These are phyloP conservation scores for Inga leiocalycina DNA, from an alignment of 306 rosid species.

Conservation along the genomic window DNA sequence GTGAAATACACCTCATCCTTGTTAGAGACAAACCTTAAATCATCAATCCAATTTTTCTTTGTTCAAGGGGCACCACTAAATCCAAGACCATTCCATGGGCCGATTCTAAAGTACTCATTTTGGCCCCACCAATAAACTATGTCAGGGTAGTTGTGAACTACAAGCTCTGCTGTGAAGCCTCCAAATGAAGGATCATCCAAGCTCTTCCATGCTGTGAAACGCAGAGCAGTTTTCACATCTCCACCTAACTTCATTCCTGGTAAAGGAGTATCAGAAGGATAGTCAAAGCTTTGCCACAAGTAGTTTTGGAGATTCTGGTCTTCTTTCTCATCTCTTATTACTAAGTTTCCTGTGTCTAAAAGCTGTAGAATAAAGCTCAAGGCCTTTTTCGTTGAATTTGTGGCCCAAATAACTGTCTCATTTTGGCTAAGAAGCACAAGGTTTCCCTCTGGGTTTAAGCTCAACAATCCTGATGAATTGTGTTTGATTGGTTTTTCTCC, in stretches of 20 bases:
- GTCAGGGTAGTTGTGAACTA: background rate
- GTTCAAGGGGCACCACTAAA: slow-evolving; percentile 24
- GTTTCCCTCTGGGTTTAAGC: slow-evolving; percentile 33
- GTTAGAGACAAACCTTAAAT: background rate
- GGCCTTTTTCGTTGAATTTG: slow-evolving; percentile 28
- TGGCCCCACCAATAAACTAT: slow-evolving; percentile 21
- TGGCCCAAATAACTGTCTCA: slow-evolving; percentile 33
- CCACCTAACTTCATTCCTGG: slow-evolving; percentile 34
- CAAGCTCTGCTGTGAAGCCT: slow-evolving; percentile 8
- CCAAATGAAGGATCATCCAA: background rate
- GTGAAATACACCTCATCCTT: slow-evolving; percentile 32
- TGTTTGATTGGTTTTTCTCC: background rate
- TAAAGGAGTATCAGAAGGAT: background rate
- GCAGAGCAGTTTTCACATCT: slow-evolving; percentile 40
- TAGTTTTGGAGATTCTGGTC: background rate
- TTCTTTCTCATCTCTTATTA: background rate
- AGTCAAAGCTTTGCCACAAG: background rate
- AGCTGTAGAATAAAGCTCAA: background rate
- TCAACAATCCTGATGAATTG: slow-evolving; percentile 34
- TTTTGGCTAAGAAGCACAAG: slow-evolving; percentile 29
- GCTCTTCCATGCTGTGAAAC: background rate
- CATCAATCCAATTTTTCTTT: background rate
- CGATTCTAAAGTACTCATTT: background rate
- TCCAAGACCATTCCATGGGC: slow-evolving; percentile 45
- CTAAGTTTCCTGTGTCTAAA: background rate